Evolutionary conservation across 176 grass and related monocot species (phyloP).

Genomic region (Aegilops sharonensis): DNA sequence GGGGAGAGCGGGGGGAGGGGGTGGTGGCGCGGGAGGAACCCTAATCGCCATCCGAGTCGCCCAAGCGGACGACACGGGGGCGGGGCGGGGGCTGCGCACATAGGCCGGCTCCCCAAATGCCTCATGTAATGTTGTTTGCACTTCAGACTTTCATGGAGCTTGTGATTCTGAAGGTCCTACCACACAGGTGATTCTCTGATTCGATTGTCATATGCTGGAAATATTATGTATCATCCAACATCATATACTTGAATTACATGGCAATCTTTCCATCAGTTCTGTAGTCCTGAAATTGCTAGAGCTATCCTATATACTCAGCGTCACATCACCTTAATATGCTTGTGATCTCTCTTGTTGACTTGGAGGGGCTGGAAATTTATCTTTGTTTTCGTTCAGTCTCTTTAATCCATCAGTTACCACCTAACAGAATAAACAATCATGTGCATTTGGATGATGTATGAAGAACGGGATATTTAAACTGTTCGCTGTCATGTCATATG

Average conservation of each 20-base stretch:
- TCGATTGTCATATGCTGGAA: not conserved
- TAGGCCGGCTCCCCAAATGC: not conserved
- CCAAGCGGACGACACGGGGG: no score
- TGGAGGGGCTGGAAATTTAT: not conserved
- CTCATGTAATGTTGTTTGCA: not conserved
- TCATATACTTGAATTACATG: not conserved
- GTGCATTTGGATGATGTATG: conserved; percentile 10
- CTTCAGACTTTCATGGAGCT: not conserved
- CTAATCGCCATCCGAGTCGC: no score
- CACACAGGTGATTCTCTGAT: not conserved
- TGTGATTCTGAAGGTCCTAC: not conserved
- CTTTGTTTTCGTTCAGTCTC: not conserved
- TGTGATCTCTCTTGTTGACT: not conserved
- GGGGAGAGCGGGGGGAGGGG: no score
- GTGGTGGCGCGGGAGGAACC: no score
- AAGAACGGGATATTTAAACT: conserved; percentile 33
- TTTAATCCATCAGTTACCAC: conserved; percentile 19
- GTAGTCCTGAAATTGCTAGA: not conserved
- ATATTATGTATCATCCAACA: no score
- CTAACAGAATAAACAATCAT: conserved; percentile 24
- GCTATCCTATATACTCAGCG: not conserved
- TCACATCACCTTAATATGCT: not conserved
- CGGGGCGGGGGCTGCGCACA: no score
- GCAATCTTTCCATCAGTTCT: not conserved
- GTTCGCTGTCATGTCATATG: conserved; percentile 26